Evolutionary conservation across 257 asterid species (phyloP).

Genomic region (Plantago elongata): DNA sequence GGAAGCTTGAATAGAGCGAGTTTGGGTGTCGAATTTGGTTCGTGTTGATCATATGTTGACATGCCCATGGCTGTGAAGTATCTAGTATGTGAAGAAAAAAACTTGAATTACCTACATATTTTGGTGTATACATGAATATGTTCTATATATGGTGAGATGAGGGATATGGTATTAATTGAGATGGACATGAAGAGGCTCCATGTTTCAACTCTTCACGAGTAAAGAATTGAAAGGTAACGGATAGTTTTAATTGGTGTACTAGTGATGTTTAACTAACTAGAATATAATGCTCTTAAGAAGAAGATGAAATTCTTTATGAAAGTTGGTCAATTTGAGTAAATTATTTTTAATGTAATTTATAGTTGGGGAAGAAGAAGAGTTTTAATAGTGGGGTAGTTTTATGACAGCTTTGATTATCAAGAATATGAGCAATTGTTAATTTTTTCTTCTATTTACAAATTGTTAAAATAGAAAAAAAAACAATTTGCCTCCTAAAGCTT

Average conservation of each 20-base stretch:
- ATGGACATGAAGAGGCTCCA: slow-evolving; percentile 27
- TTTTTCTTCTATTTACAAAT: no score
- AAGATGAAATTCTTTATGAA: background rate
- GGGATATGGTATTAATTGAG: slow-evolving; percentile 13
- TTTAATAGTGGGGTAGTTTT: no score
- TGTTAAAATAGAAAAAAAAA: no score
- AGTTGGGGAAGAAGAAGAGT: no score
- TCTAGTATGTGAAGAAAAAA: background rate
- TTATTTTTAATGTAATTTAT: background rate
- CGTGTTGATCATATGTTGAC: slow-evolving; percentile 15
- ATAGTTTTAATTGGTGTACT: background rate
- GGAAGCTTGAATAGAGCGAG: slow-evolving; percentile 53
- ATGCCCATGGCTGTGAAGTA: slow-evolving; percentile 9
- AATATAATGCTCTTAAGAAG: background rate
- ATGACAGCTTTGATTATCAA: no score
- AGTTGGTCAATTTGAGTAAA: background rate
- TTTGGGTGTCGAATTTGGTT: slow-evolving; percentile 38
- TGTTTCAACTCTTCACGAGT: slow-evolving; percentile 26
- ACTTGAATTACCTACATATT: background rate
- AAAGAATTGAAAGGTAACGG: slow-evolving; percentile 31
- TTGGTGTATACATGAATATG: background rate
- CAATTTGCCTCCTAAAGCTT: no score
- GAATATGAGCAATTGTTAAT: no score
- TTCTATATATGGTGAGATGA: background rate
- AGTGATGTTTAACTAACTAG: background rate